Evolutionary conservation across 108 stramenopile genomes (phyloP).

Genomic region (Pseudonitzschia delicatissima): DNA sequence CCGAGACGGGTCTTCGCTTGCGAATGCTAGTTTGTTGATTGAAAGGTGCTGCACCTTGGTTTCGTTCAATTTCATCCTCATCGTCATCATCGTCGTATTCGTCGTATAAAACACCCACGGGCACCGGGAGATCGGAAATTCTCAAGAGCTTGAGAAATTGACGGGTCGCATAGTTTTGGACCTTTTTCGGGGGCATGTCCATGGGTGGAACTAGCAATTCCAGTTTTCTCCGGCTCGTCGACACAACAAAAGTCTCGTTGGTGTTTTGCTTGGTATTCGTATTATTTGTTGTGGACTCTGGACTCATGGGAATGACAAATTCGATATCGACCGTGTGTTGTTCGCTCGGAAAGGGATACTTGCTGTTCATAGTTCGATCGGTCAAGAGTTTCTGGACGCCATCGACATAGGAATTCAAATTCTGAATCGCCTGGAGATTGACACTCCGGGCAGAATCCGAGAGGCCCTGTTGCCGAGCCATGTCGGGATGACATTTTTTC

Average conservation of each 20-base stretch:
- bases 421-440: constrained; percentile 77
- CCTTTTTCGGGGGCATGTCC: constrained; percentile 18
- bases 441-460: constrained; percentile 42
- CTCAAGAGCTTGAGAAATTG: constrained; percentile 59
- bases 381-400: constrained; percentile 22
- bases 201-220: constrained; percentile 43
- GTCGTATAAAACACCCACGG: neutral
- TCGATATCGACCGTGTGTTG: constrained; percentile 34
- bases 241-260: neutral
- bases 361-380: constrained; percentile 5
- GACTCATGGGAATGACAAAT: constrained; percentile 42
- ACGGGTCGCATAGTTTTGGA: constrained; percentile 20
- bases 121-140: constrained; percentile 65
- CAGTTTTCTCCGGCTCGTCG: constrained; percentile 40
- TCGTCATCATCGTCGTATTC: constrained; percentile 26
- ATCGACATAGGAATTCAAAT: constrained; percentile 72
- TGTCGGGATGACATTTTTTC: constrained; percentile 80
- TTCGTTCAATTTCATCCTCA: constrained; percentile 1
- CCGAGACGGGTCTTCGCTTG: constrained; percentile 21
- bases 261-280: too few relatives aligned
- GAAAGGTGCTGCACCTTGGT: constrained; percentile 21
- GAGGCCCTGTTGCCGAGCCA: constrained; percentile 35
- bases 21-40: neutral
- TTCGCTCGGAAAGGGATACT: constrained; percentile 26
- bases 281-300: neutral